Conservation (phyloP, 495 filamentous ascomycete genomes). For the Xylaria flabelliformis region DNA sequence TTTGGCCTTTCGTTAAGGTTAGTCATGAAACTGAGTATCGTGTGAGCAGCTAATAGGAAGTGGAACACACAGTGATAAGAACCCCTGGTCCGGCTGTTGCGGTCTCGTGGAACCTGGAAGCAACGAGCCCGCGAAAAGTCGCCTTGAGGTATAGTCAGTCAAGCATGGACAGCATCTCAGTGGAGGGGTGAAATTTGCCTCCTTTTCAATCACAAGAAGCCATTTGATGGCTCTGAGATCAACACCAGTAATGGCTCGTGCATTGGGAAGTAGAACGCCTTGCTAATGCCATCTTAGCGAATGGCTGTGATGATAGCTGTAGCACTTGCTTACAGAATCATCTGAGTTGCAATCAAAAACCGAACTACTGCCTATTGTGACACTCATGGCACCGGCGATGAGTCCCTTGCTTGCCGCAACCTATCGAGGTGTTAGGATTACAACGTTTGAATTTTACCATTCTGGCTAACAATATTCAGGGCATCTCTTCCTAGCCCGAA, state of each 20-base stretch:
- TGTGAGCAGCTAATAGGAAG: constrained; percentile 14
- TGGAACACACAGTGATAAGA: constrained; percentile 66
- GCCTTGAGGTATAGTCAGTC: constrained; percentile 60
- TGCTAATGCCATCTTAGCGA: constrained; percentile 40
- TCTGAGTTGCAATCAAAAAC: constrained; percentile 40
- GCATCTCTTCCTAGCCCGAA: constrained; percentile 65
- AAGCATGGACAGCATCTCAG: neutral
- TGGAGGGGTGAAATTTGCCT: constrained; percentile 58
- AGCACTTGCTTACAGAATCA: constrained; percentile 36
- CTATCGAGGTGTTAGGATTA: constrained; percentile 39
- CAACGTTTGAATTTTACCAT: neutral
- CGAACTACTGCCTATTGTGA: constrained; percentile 27
- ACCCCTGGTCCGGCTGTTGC: constrained; percentile 64
- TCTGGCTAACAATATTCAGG: constrained; percentile 66
- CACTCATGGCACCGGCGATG: constrained; percentile 38
- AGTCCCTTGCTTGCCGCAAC: constrained; percentile 69
- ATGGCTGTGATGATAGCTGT: neutral
- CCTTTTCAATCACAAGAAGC: constrained; percentile 92
- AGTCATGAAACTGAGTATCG: constrained; percentile 40
- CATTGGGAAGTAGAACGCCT: constrained; percentile 71
- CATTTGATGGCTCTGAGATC: constrained; percentile 64
- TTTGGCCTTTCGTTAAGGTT: constrained; percentile 68
- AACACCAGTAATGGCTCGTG: constrained; percentile 59
- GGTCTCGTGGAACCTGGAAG: constrained; percentile 57
- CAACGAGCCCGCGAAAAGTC: constrained; percentile 74